Percentiles rank a stretch among this genome's conserved stretches.
Evolutionary conservation across 768 basidiomycete species (phyloP).

Genomic region (Lentinula detonsa): DNA sequence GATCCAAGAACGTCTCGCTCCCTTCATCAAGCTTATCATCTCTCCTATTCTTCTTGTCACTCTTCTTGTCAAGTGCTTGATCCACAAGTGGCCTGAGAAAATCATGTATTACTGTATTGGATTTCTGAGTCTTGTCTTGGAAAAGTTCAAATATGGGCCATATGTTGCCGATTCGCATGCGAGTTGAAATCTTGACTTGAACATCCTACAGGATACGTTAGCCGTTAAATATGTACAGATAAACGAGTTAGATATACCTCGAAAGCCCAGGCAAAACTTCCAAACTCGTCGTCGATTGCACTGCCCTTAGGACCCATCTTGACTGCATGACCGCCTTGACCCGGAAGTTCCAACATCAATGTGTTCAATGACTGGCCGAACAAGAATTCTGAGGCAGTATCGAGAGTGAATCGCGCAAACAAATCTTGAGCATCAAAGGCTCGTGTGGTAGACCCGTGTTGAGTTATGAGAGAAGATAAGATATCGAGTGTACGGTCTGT

Average conservation of each 20-base stretch:
- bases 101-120: conserved; percentile 13
- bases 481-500: conserved; percentile 11
- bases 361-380: conserved; percentile 40
- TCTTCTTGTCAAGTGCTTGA: conserved; percentile 25
- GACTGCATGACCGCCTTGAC: conserved; percentile 14
- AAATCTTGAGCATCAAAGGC: conserved; percentile 21
- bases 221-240: neutral
- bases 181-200: conserved; percentile 5
- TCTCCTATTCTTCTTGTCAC: conserved; percentile 23
- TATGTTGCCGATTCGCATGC: neutral
- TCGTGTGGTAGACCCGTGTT: conserved; percentile 15
- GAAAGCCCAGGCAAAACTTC: conserved; percentile 36
- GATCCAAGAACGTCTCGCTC: conserved; percentile 13
- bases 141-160: conserved; percentile 12
- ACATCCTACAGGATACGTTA: neutral
- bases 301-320: conserved; percentile 27
- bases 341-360: conserved; percentile 27
- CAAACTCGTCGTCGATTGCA: conserved; percentile 30
- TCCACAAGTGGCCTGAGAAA: conserved; percentile 38
- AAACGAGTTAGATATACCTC: neutral
- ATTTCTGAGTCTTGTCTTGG: conserved; percentile 5
- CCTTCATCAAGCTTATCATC: conserved; percentile 19
- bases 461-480: conserved; percentile 14
- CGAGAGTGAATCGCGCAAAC: conserved; percentile 36
- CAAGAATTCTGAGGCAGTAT: conserved; percentile 40